These are phyloP conservation scores for Trametopsis cervina DNA, from an alignment of 768 basidiomycete species.

Conservation along the genomic window DNA sequence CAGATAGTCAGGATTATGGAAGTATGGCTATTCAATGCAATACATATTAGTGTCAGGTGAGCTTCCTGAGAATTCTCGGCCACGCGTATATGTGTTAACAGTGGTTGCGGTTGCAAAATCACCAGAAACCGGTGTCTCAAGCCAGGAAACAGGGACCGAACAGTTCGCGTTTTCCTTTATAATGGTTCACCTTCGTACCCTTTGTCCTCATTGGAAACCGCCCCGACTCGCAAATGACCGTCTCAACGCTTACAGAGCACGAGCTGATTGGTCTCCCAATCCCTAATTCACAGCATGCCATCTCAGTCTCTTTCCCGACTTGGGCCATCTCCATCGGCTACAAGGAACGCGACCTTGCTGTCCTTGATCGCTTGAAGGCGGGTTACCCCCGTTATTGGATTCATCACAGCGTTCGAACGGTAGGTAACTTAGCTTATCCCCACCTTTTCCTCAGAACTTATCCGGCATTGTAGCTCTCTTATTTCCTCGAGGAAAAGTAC, in stretches of 20 bases:
- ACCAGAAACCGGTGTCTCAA: too few relatives aligned
- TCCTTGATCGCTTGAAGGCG: conserved; percentile 71
- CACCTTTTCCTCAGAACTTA: background rate
- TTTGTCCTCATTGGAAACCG: too few relatives aligned
- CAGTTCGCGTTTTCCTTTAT: too few relatives aligned
- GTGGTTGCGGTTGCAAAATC: too few relatives aligned
- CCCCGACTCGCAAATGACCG: background rate
- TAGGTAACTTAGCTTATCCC: conserved; percentile 27
- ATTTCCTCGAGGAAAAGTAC: conserved; percentile 73
- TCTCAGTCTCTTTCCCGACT: conserved; percentile 90
- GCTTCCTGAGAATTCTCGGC: too few relatives aligned
- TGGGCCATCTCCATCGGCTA: conserved; percentile 91
- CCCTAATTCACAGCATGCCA: conserved; percentile 49
- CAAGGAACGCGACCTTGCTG: conserved; percentile 80
- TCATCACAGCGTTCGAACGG: conserved; percentile 78
- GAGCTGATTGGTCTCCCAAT: background rate
- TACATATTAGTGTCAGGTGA: too few relatives aligned
- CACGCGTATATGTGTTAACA: too few relatives aligned
- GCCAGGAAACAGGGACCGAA: too few relatives aligned
- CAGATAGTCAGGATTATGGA: too few relatives aligned
- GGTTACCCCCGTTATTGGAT: conserved; percentile 97
- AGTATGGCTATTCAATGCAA: too few relatives aligned
- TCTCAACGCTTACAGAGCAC: background rate
- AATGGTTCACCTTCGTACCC: too few relatives aligned
- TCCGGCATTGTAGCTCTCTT: conserved; percentile 52